Evolutionary conservation across 2,329 filamentous ascomycete species (phyloP).

Genomic region (Microascus cirrosus): DNA sequence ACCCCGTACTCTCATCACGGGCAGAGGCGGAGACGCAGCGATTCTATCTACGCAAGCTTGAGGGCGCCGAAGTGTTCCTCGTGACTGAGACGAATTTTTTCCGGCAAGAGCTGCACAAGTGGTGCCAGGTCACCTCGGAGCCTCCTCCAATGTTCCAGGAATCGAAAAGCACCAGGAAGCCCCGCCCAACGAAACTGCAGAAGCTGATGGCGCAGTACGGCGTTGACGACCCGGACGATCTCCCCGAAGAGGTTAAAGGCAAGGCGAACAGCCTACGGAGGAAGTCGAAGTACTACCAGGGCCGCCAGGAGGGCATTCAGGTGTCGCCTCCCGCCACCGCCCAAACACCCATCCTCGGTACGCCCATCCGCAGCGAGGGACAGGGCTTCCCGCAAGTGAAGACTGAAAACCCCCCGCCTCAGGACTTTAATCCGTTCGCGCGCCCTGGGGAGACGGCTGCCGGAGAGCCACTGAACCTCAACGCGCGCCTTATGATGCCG

Average conservation of each 20-base stretch:
- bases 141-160: slow-evolving; percentile 77
- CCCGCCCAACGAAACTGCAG: slow-evolving; percentile 90
- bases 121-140: slow-evolving; percentile 79
- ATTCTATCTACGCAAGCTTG: slow-evolving; percentile 94
- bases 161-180: slow-evolving; percentile 88
- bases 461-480: slow-evolving; percentile 27
- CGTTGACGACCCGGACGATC: slow-evolving; percentile 79
- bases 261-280: slow-evolving; percentile 66
- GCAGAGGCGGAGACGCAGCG: slow-evolving; percentile 83
- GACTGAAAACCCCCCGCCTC: slow-evolving; percentile 5
- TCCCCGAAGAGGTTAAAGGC: slow-evolving; percentile 71
- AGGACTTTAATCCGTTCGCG: no score
- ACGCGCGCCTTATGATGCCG: slow-evolving; percentile 30
- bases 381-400: background rate
- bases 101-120: slow-evolving; percentile 88
- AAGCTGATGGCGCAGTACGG: slow-evolving; percentile 85
- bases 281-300: slow-evolving; percentile 47
- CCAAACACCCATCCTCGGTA: slow-evolving; percentile 4
- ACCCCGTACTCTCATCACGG: slow-evolving; percentile 66
- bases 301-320: slow-evolving; percentile 17
- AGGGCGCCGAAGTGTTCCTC: slow-evolving; percentile 88
- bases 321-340: background rate
- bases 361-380: slow-evolving; percentile 6
- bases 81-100: slow-evolving; percentile 96
- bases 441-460: slow-evolving; percentile 15